Base-by-base conservation (phyloP, 495 filamentous ascomycete genomes). In the Podospora didyma region DNA sequence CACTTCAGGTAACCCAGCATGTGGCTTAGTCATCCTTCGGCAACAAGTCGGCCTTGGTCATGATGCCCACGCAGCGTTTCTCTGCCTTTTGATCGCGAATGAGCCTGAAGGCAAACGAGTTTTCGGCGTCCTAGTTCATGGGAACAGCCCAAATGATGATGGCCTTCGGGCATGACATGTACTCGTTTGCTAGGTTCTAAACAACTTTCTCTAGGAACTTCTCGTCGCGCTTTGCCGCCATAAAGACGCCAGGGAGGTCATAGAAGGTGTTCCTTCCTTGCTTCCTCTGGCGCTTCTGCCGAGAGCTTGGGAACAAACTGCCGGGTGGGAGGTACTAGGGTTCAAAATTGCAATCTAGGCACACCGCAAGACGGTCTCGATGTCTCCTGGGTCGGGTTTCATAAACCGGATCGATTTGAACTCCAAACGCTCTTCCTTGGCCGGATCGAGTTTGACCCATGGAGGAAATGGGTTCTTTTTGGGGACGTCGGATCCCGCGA, bases 221-320 rank as follows among this genome's bases (percentile, higher is more conserved):
- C n/a, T 84, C 73, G 2, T 79, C 73, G 7, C 82, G 73, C 37
- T 85, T 82, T 0, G 79, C 73, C 0, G 83, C 84, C 50, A 83
- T 82, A 58, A 95, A 90, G 3, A 93, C 82, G 0, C 90, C 90
- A 0, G 90, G 90, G 0, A 95, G 71, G 60, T 96, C 90, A 58
- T 87, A 92, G 56, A 96, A 91, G 0, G 84, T 87, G 0, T 0
- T 69, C 68, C 0, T 64, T 50, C 0, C 62, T 49, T 16, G 77
- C 71, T 31, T 72, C 67, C 0, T 76, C 62, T 6, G 58, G 22
- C 0, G 37, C 58, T 16, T 68, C 65, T 2, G 59, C 61, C 42
- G 58, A 61, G 7, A 60, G 58, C 19, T 64, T 79, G 0, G 81
- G 80, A 14, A 82, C 62, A 56, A 82, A 85, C 2, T 74, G 60